phyloP scores from a whole-genome alignment of 768 basidiomycete genomes.

The Mycena pura region DNA sequence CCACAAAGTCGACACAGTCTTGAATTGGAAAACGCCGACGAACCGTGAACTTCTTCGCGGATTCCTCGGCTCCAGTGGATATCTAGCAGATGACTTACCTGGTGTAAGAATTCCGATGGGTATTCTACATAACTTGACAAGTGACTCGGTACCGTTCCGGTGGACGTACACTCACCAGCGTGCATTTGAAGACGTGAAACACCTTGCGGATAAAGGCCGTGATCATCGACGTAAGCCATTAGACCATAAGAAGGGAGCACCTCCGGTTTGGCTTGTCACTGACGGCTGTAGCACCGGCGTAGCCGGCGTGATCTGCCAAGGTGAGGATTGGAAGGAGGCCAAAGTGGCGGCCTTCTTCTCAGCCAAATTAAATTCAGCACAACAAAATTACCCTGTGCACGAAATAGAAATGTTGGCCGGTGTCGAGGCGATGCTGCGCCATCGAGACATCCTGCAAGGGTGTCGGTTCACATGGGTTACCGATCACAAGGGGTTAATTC shows the following conservation, averaged over 20 bases:
- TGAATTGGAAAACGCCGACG: constrained; percentile 40
- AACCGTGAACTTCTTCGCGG: no score
- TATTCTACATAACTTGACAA: background rate
- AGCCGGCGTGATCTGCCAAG: constrained; percentile 3
- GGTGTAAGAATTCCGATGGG: background rate
- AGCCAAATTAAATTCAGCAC: constrained; percentile 25
- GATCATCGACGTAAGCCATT: constrained; percentile 24
- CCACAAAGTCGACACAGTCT: constrained; percentile 44
- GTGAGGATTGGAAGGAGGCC: constrained; percentile 28
- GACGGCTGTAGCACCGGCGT: constrained; percentile 24
- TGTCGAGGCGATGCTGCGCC: background rate
- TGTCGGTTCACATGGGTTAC: background rate
- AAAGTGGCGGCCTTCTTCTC: constrained; percentile 36
- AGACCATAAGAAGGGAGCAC: constrained; percentile 26
- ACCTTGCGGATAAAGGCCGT: background rate
- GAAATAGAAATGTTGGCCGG: background rate
- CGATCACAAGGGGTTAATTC: background rate
- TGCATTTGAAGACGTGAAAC: background rate
- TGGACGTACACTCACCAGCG: background rate
- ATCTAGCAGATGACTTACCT: background rate
- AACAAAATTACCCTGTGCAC: no score
- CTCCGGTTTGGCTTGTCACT: constrained; percentile 23
- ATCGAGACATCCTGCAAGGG: constrained; percentile 6
- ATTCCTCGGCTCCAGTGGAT: background rate
- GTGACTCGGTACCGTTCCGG: background rate